Evolutionary conservation across 805 yeast genomes (phyloP), one percentile per base, ranked within the genome.

Genomic region (Jamesozyma rosinii): DNA sequence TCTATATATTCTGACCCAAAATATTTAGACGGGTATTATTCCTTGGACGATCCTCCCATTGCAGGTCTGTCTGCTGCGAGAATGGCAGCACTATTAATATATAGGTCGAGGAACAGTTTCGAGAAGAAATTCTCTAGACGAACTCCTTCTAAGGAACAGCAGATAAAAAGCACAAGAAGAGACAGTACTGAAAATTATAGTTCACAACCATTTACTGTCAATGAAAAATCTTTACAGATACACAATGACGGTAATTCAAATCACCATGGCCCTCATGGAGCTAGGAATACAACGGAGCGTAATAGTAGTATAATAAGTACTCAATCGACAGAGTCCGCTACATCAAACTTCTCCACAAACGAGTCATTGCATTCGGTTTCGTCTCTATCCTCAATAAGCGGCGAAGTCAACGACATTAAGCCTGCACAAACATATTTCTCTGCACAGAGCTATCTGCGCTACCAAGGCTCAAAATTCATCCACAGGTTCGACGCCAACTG

Each of bases 401-500:
- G 56, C 11, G 57, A 50, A 31, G 47, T 47, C 5, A 58, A 52
- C 37, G 50, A 50, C 8, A 52, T 57, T 11, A 61, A 58, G 46
- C 61, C 62, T 8, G 61, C 69, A 37, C 78, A 76, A 49, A 72
- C 76, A 9, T 84, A 77, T 59, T 92, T 92, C 66, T 84, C 97
- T 0, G 98, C 98, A 2, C 98, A 92, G 65, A 83, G 90, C 46
- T 92, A 92, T 62, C 69, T 92, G 50, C 75, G 98, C 46, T 92
- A 92, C 63, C 98, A 92, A 63, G 97, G 95, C 13, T 77, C 81
- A 43, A 92, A 92, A 62, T 92, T 92, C 60, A 79, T 89, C 38
- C 71, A 76, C 35, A 70, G 98, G 54, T 92, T 90, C 55, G 98
- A 92, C 63, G 96, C 98, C 21, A 92, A 92, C 60, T 92, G 97